Base-by-base conservation (phyloP, 805 yeast genomes). In the Wickerhamomyces kurtzmanii region DNA sequence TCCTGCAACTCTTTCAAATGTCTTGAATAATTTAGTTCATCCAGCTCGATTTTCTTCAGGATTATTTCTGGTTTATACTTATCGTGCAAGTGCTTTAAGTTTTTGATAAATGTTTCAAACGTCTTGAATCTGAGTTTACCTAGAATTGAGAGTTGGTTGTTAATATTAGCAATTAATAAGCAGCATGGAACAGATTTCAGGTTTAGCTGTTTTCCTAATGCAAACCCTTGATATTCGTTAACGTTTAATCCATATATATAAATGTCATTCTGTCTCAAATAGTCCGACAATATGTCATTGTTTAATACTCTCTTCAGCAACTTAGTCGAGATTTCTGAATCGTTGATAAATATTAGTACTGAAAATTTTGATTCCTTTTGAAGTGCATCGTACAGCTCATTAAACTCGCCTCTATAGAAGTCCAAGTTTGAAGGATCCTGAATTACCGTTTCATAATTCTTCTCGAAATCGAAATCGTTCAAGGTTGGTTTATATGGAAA, bases 201-300 rank as follows among this genome's bases (percentile, higher is more conserved):
- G 20, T 58, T 62, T 35, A 78, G 59, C 21, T 67, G 57, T 36
- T 64, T 64, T 1, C 83, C 81, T 22, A 81, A 66, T 32, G 74
- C 74, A 57, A 70, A 73, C 4, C 81, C 69, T 47, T 81, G 89
- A 1, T 77, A 63, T 37, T 73, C 73, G 11, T 62, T 52, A 15
- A 71, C 73, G 37, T 75, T 72, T 0, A 83, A 82, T 22, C 79
- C 65, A 63, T 78, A 81, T 1, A 78, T 57, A 1, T 72, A 36
- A n/a, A 70, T 32, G 25, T 76, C 62, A 22, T 68, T 59, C 3
- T 53, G 52, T 9, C 49, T 47, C 25, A 62, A 36, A 24, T 52
- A 47, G 19, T 59, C 44, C 11, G 64, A 46, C 20, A 74, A 68
- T 17, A 50, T 42, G 2, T 53, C 62, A 38, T 67, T 68, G 27